phyloP scores from a whole-genome alignment of 306 rosid species.

The Vigna unguiculata region DNA sequence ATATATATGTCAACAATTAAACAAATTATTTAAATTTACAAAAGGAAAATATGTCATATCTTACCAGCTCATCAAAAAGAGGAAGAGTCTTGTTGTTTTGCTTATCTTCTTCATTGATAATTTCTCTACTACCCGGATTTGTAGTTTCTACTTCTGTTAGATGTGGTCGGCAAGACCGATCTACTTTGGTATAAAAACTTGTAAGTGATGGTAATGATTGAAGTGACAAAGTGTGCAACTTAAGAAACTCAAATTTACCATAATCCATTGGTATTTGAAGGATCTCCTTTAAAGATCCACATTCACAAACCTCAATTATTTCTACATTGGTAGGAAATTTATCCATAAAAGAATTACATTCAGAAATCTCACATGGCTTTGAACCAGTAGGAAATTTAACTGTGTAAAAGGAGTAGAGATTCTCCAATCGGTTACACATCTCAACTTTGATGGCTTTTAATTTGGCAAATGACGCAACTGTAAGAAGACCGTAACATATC shows the following conservation, averaged over 20 bases:
- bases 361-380: background rate
- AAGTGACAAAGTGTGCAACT: too few relatives aligned
- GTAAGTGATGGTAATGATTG: too few relatives aligned
- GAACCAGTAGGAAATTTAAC: constrained; percentile 33
- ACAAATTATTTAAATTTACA: background rate
- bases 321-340: background rate
- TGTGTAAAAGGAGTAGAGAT: constrained; percentile 42
- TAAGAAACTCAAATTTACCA: background rate
- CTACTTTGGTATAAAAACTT: too few relatives aligned
- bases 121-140: too few relatives aligned
- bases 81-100: too few relatives aligned
- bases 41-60: too few relatives aligned
- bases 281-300: constrained; percentile 24
- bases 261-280: background rate
- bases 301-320: constrained; percentile 20
- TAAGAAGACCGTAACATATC: too few relatives aligned
- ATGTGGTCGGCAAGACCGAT: too few relatives aligned
- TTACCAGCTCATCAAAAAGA: too few relatives aligned
- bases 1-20: too few relatives aligned
- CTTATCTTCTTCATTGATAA: too few relatives aligned
- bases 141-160: too few relatives aligned
- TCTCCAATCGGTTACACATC: constrained; percentile 29
- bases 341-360: background rate
- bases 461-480: constrained; percentile 31
- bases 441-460: constrained; percentile 44